These are phyloP conservation scores for Colletotrichum destructivum DNA, from an alignment of 2,329 filamentous ascomycete species.

Conservation along the genomic window DNA sequence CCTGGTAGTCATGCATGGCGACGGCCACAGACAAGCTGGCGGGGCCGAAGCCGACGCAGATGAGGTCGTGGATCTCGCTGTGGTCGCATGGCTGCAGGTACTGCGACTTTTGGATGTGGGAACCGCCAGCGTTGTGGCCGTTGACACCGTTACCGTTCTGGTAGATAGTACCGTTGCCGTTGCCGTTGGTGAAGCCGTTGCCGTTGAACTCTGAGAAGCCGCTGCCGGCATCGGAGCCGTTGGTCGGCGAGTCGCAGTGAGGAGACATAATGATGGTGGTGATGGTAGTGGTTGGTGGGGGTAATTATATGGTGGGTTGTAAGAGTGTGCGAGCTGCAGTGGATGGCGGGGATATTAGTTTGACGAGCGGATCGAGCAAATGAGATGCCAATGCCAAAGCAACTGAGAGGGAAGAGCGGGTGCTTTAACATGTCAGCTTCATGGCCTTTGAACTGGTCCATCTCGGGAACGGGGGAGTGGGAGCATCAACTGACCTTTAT, in stretches of 20 bases:
- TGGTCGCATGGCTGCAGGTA: constrained; percentile 65
- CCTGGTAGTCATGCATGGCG: constrained; percentile 85
- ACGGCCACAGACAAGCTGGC: constrained; percentile 92
- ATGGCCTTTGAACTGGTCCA: constrained; percentile 16
- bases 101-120: constrained; percentile 52
- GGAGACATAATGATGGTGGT: constrained; percentile 51
- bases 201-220: constrained; percentile 38
- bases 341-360: constrained; percentile 18
- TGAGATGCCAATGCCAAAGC: constrained; percentile 19
- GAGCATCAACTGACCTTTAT: constrained; percentile 40
- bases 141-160: constrained; percentile 38
- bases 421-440: constrained; percentile 37
- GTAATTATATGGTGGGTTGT: constrained; percentile 1
- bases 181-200: constrained; percentile 45
- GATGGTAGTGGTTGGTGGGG: constrained; percentile 6
- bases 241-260: constrained; percentile 53
- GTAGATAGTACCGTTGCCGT: constrained; percentile 37
- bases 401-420: constrained; percentile 28
- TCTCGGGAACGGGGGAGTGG: constrained; percentile 22
- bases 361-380: constrained; percentile 22
- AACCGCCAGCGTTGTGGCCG: constrained; percentile 21
- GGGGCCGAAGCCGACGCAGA: constrained; percentile 94
- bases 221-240: constrained; percentile 43
- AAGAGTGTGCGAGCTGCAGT: constrained; percentile 20
- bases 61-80: constrained; percentile 82